Base-by-base conservation (phyloP, 2,329 filamentous ascomycete genomes). In the Neocucurbitaria cava region DNA sequence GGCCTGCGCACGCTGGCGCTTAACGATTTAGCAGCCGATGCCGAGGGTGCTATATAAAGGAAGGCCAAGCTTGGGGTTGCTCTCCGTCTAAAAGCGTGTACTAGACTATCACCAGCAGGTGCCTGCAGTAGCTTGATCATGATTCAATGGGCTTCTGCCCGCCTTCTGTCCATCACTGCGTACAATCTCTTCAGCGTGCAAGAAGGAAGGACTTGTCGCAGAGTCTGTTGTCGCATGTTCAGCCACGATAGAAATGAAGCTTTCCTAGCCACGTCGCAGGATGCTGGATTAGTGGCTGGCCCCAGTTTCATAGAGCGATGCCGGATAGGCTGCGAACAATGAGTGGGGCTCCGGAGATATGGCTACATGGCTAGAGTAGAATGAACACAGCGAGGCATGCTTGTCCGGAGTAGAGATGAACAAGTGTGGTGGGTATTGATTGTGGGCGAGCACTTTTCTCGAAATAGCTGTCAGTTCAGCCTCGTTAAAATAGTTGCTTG, bases 1-100 rank as follows among this genome's bases (percentile, higher is more conserved):
- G 46, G 58, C 57, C 62, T 43, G 55, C 61, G 58, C 59, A 62
- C 46, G 61, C 68, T 58, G 68, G 69, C 69, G 69, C 69, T 71
- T 69, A 68, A 54, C 57, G 45, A 52, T 58, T 52, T 48, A 57
- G 54, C 56, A 64, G 58, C 53, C 56, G 55, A 60, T 56, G 57
- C 57, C 58, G 58, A 59, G 56, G 11, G 57, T 65, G 55, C 65
- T 66, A 68, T 65, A 68, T 66, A 62, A 68, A 65, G 65, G 48
- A 30, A 44, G 38, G 66, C 66, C 64, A 68, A 66, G 65, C 54
- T 47, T 52, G 51, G 23, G 41, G 52, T 51, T 52, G 56, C 49
- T 56, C 48, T 36, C 43, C 44, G 11, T 36, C 31, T 45, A n/a
- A n/a, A n/a, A 42, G 24, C 45, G 58, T 46, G 46, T 54, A 36